Evolutionary conservation across 805 yeast genomes (phyloP).

Genomic region (Hanseniaspora lindneri): DNA sequence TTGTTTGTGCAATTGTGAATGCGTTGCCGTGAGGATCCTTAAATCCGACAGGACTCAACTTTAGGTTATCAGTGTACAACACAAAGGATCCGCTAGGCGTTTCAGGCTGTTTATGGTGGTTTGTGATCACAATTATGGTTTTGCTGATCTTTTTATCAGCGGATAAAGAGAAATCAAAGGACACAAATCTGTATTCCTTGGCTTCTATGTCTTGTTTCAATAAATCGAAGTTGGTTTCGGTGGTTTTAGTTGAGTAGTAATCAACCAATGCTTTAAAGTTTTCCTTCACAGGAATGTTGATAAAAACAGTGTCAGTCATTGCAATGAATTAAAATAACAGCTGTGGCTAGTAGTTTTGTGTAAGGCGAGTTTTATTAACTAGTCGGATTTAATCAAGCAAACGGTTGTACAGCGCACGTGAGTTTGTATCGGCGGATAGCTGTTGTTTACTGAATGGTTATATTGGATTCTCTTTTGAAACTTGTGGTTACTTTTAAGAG

Average conservation of each 20-base stretch:
- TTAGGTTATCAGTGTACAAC: constrained; percentile 4
- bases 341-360: too few species aligned
- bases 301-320: constrained; percentile 10
- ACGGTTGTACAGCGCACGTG: too few species aligned
- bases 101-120: not conserved
- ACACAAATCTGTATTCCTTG: constrained; percentile 13
- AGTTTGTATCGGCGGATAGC: too few species aligned
- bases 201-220: constrained; percentile 10
- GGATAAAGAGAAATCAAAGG: constrained; percentile 9
- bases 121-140: constrained; percentile 6
- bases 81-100: not conserved
- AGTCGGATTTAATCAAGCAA: too few species aligned
- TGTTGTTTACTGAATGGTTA: too few species aligned
- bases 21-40: constrained; percentile 10
- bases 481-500: too few species aligned
- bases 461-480: too few species aligned
- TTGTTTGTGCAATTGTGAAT: not conserved
- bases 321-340: not conserved
- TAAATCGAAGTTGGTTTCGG: constrained; percentile 6
- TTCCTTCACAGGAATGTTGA: constrained; percentile 10
- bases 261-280: constrained; percentile 1
- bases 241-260: not conserved
- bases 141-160: not conserved
- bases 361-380: too few species aligned
- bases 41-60: not conserved